Conservation (phyloP, 2,329 filamentous ascomycete genomes). For the Penicillium sp. region DNA sequence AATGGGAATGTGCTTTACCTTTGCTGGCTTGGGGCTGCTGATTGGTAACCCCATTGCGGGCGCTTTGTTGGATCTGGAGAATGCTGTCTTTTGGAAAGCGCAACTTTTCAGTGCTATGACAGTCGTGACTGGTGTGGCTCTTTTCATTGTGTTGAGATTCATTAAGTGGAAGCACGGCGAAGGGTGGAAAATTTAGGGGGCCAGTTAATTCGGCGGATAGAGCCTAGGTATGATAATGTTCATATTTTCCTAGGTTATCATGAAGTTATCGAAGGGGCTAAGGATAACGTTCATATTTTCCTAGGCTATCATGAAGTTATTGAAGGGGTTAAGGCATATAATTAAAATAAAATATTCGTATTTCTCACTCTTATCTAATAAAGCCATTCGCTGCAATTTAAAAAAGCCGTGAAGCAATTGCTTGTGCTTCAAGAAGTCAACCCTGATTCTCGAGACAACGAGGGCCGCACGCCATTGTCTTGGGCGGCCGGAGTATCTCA, state of each 20-base stretch:
- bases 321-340: not conserved
- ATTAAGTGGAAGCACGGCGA: slow-evolving; percentile 3
- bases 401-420: too few relatives aligned
- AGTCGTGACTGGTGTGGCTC: not conserved
- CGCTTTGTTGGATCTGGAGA: slow-evolving; percentile 12
- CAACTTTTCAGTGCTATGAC: slow-evolving; percentile 11
- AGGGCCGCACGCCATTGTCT: too few relatives aligned
- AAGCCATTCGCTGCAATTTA: too few relatives aligned
- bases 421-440: too few relatives aligned
- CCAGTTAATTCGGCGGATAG: not conserved
- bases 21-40: slow-evolving; percentile 23
- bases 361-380: too few relatives aligned
- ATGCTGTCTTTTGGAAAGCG: slow-evolving; percentile 11
- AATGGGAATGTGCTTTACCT: slow-evolving; percentile 42
- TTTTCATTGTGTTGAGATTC: slow-evolving; percentile 2
- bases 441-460: too few relatives aligned
- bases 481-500: too few relatives aligned
- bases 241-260: not conserved
- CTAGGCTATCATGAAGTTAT: not conserved
- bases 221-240: not conserved
- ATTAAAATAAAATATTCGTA: too few relatives aligned
- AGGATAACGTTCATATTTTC: not conserved
- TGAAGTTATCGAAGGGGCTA: not conserved
- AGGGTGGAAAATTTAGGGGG: slow-evolving; percentile 7
- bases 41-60: slow-evolving; percentile 25